phyloP scores from a whole-genome alignment of 2,329 filamentous ascomycete species.

The Scedosporium apiospermum region DNA sequence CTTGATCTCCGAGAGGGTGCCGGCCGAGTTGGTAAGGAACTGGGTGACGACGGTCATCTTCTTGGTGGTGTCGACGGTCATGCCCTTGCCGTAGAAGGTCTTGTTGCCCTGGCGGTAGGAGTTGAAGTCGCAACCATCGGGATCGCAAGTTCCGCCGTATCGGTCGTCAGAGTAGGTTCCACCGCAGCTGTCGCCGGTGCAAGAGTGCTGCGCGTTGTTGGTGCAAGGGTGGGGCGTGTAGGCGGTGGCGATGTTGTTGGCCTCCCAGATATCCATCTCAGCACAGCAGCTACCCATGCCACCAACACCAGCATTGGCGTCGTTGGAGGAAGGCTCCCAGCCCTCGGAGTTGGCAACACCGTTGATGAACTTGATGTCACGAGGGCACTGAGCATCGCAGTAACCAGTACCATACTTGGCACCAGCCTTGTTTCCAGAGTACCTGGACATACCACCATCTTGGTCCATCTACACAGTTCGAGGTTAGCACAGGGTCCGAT shows the following conservation, averaged over 20 bases:
- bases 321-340: constrained; percentile 40
- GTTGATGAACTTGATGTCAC: constrained; percentile 48
- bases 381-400: constrained; percentile 43
- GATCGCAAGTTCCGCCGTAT: constrained; percentile 55
- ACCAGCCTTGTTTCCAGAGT: constrained; percentile 38
- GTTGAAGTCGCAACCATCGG: constrained; percentile 65
- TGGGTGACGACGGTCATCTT: constrained; percentile 59
- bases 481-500: background rate
- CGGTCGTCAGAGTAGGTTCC: constrained; percentile 42
- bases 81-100: constrained; percentile 49
- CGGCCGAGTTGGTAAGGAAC: constrained; percentile 40
- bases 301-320: constrained; percentile 45
- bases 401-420: constrained; percentile 53
- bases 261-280: constrained; percentile 58
- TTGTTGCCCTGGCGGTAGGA: constrained; percentile 55
- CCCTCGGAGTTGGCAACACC: constrained; percentile 44
- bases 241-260: constrained; percentile 55
- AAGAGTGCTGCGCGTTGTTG: constrained; percentile 37
- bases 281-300: constrained; percentile 46
- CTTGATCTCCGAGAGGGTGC: constrained; percentile 49
- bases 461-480: constrained; percentile 35
- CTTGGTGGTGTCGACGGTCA: constrained; percentile 48
- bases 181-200: constrained; percentile 40
- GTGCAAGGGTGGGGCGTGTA: constrained; percentile 58
- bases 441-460: constrained; percentile 44